Evolutionary conservation across 2,329 filamentous ascomycete genomes (phyloP).

Genomic region (Tolypocladium pustulatum): DNA sequence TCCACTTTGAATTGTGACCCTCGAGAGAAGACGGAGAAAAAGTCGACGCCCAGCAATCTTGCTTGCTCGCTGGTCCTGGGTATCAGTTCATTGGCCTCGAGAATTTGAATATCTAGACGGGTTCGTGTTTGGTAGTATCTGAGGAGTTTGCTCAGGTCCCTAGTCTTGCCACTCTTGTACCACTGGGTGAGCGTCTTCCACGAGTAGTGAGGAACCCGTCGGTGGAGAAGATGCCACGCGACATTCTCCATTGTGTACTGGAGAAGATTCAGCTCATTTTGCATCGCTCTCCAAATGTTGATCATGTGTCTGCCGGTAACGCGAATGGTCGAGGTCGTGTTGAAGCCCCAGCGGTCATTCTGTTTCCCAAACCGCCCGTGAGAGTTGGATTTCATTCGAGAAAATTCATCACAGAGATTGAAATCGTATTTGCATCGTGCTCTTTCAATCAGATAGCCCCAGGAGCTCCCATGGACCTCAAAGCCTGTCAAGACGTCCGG

Average conservation of each 20-base stretch:
- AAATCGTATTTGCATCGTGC: conserved; percentile 80
- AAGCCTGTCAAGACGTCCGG: conserved; percentile 92
- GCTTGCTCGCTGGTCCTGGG: conserved; percentile 89
- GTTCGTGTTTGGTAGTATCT: conserved; percentile 69
- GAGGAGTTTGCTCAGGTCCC: conserved; percentile 64
- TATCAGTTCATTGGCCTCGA: conserved; percentile 83
- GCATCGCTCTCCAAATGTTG: conserved; percentile 95
- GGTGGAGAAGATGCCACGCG: conserved; percentile 79
- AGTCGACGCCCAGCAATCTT: conserved; percentile 84
- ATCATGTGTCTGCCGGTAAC: conserved; percentile 95
- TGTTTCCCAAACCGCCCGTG: conserved; percentile 80
- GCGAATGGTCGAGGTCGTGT: conserved; percentile 80
- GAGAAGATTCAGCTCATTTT: conserved; percentile 78
- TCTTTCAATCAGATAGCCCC: conserved; percentile 92
- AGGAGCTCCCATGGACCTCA: conserved; percentile 86
- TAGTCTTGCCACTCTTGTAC: conserved; percentile 60
- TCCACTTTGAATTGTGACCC: conserved; percentile 98
- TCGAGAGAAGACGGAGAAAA: conserved; percentile 89
- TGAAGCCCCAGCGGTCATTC: conserved; percentile 85
- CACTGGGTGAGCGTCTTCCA: conserved; percentile 71
- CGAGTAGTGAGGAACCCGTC: conserved; percentile 78
- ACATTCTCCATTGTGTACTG: conserved; percentile 98
- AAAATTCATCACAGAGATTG: conserved; percentile 84
- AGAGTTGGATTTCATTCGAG: conserved; percentile 74
- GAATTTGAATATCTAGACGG: conserved; percentile 76